Percentiles rank a stretch among this genome's conserved stretches.
phyloP scores from a whole-genome alignment of 352 stramenopile genomes.

The Phytophthora niederhauseri region DNA sequence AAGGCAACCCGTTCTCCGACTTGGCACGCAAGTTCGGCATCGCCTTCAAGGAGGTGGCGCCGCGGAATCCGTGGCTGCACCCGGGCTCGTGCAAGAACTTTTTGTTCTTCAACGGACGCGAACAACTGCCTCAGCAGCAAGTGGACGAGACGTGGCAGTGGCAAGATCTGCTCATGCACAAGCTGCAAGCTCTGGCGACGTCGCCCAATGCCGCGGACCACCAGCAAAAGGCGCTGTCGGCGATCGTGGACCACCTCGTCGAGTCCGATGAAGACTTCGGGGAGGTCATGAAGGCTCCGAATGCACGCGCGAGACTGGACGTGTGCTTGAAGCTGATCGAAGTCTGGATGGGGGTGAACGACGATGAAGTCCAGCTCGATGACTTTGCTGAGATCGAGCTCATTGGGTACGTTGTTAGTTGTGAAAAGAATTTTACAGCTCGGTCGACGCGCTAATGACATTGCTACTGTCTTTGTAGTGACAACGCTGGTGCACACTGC shows the following conservation, averaged over 20 bases:
- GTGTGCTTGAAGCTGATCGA: conserved; percentile 59
- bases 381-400: conserved; percentile 60
- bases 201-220: conserved; percentile 15
- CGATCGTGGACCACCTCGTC: conserved; percentile 46
- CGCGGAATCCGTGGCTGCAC: conserved; percentile 66
- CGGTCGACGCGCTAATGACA: too few relatives aligned
- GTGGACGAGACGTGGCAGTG: conserved; percentile 51
- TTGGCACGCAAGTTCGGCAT: conserved; percentile 48
- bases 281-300: conserved; percentile 20
- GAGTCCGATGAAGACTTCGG: conserved; percentile 28
- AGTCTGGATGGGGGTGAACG: conserved; percentile 60
- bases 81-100: conserved; percentile 53
- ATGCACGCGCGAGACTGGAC: conserved; percentile 36
- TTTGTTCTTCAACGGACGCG: conserved; percentile 42
- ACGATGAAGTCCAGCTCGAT: conserved; percentile 58
- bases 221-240: conserved; percentile 34
- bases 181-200: conserved; percentile 44
- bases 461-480: conserved; percentile 23
- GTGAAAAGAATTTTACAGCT: too few relatives aligned
- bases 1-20: conserved; percentile 48
- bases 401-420: conserved; percentile 42
- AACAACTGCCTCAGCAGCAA: conserved; percentile 35
- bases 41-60: conserved; percentile 51
- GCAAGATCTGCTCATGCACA: conserved; percentile 50
- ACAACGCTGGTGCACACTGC: conserved; percentile 56